Percentiles rank a stretch among this genome's conserved stretches.
phyloP scores from a whole-genome alignment of 2,329 filamentous ascomycete genomes.

The Botrytis medusae region DNA sequence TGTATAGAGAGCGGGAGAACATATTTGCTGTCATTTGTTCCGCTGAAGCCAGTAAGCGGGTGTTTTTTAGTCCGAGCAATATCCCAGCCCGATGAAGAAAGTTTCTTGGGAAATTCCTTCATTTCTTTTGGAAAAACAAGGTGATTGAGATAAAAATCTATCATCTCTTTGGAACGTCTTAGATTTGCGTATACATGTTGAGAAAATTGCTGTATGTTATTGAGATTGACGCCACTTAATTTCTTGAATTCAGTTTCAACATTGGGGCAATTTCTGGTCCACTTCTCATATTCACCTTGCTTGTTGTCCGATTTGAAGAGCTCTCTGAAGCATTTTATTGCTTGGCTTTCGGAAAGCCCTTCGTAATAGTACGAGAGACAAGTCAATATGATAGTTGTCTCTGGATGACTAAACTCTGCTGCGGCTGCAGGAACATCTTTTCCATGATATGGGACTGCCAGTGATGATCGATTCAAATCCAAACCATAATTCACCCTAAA shows the following conservation, averaged over 20 bases:
- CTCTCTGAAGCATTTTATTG: slow-evolving; percentile 49
- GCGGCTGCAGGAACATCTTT: slow-evolving; percentile 55
- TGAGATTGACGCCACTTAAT: slow-evolving; percentile 56
- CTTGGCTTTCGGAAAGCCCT: slow-evolving; percentile 52
- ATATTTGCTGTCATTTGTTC: slow-evolving; percentile 63
- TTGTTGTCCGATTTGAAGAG: slow-evolving; percentile 54
- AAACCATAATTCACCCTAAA: slow-evolving; percentile 67
- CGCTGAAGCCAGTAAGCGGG: slow-evolving; percentile 65
- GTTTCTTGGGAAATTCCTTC: slow-evolving; percentile 61
- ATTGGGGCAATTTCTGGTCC: slow-evolving; percentile 43
- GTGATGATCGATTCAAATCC: slow-evolving; percentile 46
- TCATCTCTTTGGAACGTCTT: slow-evolving; percentile 49
- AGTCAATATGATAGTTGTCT: slow-evolving; percentile 57
- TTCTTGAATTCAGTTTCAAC: slow-evolving; percentile 44
- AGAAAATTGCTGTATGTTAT: slow-evolving; percentile 51
- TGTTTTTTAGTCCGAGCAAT: slow-evolving; percentile 49
- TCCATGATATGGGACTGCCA: slow-evolving; percentile 60
- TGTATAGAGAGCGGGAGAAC: slow-evolving; percentile 56
- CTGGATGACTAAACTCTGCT: slow-evolving; percentile 61
- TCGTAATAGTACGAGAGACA: slow-evolving; percentile 56
- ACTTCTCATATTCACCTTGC: slow-evolving; percentile 50
- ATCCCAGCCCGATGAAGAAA: slow-evolving; percentile 69
- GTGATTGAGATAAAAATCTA: slow-evolving; percentile 63
- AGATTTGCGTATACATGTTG: slow-evolving; percentile 54
- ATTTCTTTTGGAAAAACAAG: slow-evolving; percentile 62